Percentiles rank a stretch among this genome's conserved stretches.
These are phyloP conservation scores for Candida stauntonica DNA, from an alignment of 805 yeast species.

Conservation along the genomic window DNA sequence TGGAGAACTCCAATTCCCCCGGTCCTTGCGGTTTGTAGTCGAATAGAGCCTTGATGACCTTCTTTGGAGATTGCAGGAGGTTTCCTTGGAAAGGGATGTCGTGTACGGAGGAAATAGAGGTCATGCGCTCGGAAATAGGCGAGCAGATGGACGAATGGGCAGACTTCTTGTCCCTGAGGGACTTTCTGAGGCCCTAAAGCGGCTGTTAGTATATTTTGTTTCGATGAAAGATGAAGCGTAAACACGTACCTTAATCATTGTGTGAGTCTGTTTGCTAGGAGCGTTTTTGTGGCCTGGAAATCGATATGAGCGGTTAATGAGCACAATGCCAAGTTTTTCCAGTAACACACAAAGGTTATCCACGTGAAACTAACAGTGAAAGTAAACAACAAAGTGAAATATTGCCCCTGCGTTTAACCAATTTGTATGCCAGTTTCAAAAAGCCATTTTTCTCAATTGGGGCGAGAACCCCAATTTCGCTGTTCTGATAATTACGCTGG, in stretches of 20 bases:
- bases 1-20: conserved; percentile 70
- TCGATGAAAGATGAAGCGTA: background rate
- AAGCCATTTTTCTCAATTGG: no score
- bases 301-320: no score
- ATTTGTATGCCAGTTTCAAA: background rate
- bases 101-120: conserved; percentile 22
- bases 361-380: no score
- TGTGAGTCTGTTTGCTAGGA: no score
- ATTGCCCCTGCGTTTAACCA: background rate
- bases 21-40: conserved; percentile 76
- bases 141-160: conserved; percentile 25
- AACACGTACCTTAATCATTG: conserved; percentile 5
- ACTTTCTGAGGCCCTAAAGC: conserved; percentile 26
- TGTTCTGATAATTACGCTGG: no score
- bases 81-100: conserved; percentile 24
- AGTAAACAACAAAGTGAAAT: no score
- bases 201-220: conserved; percentile 1
- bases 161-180: conserved; percentile 25
- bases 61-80: conserved; percentile 55
- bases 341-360: no score
- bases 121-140: conserved; percentile 18
- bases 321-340: no score
- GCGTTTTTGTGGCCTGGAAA: no score
- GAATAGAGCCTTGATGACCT: conserved; percentile 77
- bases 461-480: background rate